phyloP scores from a whole-genome alignment of 306 rosid genomes.

The Pyrus betulifolia region DNA sequence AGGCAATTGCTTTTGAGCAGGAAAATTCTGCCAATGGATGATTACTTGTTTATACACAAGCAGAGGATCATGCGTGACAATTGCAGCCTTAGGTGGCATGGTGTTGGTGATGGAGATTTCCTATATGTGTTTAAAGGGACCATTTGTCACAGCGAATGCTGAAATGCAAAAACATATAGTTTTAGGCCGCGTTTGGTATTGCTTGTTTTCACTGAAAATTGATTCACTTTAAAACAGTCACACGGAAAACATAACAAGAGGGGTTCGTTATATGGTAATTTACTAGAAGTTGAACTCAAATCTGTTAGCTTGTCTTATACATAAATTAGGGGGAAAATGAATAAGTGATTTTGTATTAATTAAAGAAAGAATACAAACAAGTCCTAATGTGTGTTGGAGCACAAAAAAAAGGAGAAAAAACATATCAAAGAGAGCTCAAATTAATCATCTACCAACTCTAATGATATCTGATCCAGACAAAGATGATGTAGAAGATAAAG shows the following conservation, averaged over 20 bases:
- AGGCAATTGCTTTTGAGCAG: constrained; percentile 49
- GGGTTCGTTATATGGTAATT: no score
- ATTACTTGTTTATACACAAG: constrained; percentile 76
- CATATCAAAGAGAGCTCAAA: background rate
- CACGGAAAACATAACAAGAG: no score
- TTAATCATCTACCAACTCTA: background rate
- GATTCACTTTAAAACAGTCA: no score
- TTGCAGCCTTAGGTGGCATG: constrained; percentile 81
- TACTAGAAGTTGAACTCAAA: background rate
- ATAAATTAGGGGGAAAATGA: background rate
- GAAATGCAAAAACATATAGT: no score
- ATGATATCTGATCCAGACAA: background rate
- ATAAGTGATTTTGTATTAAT: background rate
- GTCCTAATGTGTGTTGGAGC: background rate
- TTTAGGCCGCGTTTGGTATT: no score
- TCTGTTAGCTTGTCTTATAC: background rate
- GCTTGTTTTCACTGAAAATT: no score
- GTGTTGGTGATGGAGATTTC: constrained; percentile 73
- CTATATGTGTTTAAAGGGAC: constrained; percentile 74
- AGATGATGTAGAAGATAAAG: background rate
- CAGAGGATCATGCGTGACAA: constrained; percentile 83
- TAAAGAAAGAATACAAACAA: background rate
- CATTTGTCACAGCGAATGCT: constrained; percentile 27
- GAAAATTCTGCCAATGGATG: constrained; percentile 52
- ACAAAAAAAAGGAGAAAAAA: background rate